These are phyloP conservation scores for Pyrus pyrifolia DNA, from an alignment of 306 rosid genomes.

Conservation along the genomic window DNA sequence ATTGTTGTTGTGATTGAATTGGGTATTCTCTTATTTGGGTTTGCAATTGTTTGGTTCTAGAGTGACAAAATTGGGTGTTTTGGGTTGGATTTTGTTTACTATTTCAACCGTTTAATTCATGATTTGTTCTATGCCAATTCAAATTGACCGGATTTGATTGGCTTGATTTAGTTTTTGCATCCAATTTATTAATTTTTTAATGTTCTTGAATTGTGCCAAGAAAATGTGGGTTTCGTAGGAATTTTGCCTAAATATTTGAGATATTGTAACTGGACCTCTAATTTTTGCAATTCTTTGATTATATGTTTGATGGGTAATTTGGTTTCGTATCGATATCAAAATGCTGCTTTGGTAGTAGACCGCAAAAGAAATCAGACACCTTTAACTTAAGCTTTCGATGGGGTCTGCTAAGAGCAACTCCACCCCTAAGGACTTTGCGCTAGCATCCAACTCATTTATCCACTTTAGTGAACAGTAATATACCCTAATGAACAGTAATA, in stretches of 20 bases:
- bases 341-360: background rate
- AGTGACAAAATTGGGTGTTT: too few species aligned
- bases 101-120: background rate
- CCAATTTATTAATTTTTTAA: background rate
- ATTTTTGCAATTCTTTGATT: background rate
- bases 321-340: background rate
- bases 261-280: background rate
- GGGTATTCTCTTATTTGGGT: background rate
- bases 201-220: background rate
- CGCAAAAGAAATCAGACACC: too few species aligned
- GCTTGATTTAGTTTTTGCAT: background rate
- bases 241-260: background rate
- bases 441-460: too few species aligned
- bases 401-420: too few species aligned
- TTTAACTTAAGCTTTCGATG: too few species aligned
- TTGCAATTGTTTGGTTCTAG: too few species aligned
- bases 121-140: slow-evolving; percentile 1
- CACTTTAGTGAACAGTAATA: too few species aligned
- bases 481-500: too few species aligned
- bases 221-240: background rate
- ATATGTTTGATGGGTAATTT: background rate
- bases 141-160: background rate
- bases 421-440: too few species aligned
- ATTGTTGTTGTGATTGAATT: background rate
- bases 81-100: background rate